Percentiles rank a stretch among this genome's conserved stretches.
Conservation (phyloP, 2,329 filamentous ascomycete genomes). For the Herpotrichia juniperi region DNA sequence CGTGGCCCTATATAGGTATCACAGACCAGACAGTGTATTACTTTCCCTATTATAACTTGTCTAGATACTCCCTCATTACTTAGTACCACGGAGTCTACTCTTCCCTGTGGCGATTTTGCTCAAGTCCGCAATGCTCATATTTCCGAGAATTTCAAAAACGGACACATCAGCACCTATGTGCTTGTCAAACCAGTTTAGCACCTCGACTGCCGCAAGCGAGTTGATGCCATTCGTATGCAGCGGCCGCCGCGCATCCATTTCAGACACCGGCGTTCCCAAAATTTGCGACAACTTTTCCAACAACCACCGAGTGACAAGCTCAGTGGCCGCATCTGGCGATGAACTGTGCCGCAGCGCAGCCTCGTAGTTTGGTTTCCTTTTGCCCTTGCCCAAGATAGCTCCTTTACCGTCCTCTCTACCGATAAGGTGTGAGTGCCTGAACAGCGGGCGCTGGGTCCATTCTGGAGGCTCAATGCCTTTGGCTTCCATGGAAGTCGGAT, state of each 20-base stretch:
- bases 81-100: too few relatives aligned
- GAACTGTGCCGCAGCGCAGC: background rate
- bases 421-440: background rate
- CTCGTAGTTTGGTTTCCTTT: background rate
- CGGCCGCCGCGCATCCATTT: slow-evolving; percentile 14
- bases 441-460: background rate
- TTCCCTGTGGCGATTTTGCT: too few relatives aligned
- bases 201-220: slow-evolving; percentile 30
- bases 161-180: background rate
- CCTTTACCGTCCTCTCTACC: background rate
- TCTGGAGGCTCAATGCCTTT: background rate
- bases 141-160: background rate
- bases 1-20: too few relatives aligned
- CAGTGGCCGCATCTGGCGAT: background rate
- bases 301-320: slow-evolving; percentile 10
- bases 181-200: slow-evolving; percentile 26
- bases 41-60: too few relatives aligned
- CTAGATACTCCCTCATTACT: too few relatives aligned
- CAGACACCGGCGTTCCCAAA: slow-evolving; percentile 18
- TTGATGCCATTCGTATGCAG: slow-evolving; percentile 25
- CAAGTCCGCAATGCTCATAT: too few relatives aligned
- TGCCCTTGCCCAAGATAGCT: background rate
- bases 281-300: slow-evolving; percentile 16
- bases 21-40: too few relatives aligned
- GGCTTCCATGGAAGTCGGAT: background rate